Base-by-base conservation (phyloP, 140 eudicot genomes). In the Flaveria floridana region DNA sequence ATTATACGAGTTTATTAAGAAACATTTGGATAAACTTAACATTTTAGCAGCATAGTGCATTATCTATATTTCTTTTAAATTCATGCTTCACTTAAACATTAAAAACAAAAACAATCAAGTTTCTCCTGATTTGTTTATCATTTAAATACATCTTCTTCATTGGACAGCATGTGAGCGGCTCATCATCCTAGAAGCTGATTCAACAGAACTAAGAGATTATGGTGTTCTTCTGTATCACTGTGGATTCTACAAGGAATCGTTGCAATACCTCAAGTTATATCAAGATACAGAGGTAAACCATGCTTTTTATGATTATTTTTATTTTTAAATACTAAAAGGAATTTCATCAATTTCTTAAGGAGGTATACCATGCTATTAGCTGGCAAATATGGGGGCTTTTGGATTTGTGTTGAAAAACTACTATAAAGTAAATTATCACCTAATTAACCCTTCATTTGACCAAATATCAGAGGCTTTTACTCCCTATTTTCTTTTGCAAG, bases 151-250 rank as follows among this genome's bases (percentile, higher is more conserved):
- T 72, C 42, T 68, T 67, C 19, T 52, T 82, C 74, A 58, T 16
- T 71, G 59, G 42, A 74, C 87, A 92, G 97, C 97, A 30, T 92
- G 97, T 71, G 97, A 92, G 73, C 90, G 95, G 56, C 96, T 92
- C 23, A 89, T 92, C 73, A 72, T 89, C 58, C 85, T 92, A 23
- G 86, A 74, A 71, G 82, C 88, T 2, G 87, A 89, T 81, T 73
- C 73, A 6, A 80, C 56, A 11, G 97, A 89, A 58, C 50, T 89
- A 67, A 85, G 97, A 83, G 97, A 92, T 78, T 92, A 92, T 48
- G 85, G 90, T 68, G 83, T 81, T 81, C 97, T 92, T 59, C 85
- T 92, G 1, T 92, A 92, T 79, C 97, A 92, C 69, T 89, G 90
- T 55, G 96, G 96, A 62, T 82, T 85, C 59, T 92, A 87, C 65